These are phyloP conservation scores for Elsinoe arachidis DNA, from an alignment of 2,329 filamentous ascomycete genomes.

Conservation along the genomic window DNA sequence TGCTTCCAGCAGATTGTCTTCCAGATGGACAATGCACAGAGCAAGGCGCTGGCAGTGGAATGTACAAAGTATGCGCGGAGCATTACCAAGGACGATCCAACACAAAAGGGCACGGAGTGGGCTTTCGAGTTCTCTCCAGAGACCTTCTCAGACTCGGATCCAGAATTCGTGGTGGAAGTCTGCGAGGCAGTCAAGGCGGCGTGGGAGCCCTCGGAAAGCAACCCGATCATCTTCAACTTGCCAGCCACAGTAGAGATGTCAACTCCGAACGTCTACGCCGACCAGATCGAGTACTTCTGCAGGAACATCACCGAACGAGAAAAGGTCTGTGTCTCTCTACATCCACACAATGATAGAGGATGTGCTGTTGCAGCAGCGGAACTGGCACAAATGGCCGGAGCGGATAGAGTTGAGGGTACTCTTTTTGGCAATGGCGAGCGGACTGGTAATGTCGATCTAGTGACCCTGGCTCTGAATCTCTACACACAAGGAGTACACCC, in stretches of 20 bases:
- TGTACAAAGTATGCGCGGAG: conserved; percentile 81
- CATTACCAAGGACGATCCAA: conserved; percentile 73
- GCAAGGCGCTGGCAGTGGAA: conserved; percentile 68
- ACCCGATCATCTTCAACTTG: conserved; percentile 91
- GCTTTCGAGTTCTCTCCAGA: conserved; percentile 77
- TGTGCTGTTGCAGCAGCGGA: conserved; percentile 85
- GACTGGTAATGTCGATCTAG: conserved; percentile 90
- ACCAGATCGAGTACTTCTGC: conserved; percentile 95
- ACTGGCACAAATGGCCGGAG: conserved; percentile 91
- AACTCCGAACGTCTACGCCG: conserved; percentile 91
- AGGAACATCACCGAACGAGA: conserved; percentile 73
- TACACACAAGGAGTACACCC: conserved; percentile 88
- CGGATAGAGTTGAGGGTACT: conserved; percentile 87
- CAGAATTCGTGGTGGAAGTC: conserved; percentile 72
- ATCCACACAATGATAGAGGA: conserved; percentile 91
- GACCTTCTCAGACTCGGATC: conserved; percentile 81
- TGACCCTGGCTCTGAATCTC: conserved; percentile 84
- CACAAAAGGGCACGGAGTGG: conserved; percentile 54
- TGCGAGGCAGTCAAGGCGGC: conserved; percentile 91
- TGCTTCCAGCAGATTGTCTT: conserved; percentile 93
- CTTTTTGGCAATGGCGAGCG: conserved; percentile 92
- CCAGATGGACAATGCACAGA: conserved; percentile 74
- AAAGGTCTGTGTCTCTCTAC: conserved; percentile 80
- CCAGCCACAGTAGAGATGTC: conserved; percentile 93
- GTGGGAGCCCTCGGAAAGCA: conserved; percentile 73